Percentiles rank a stretch among this genome's conserved stretches.
Evolutionary conservation across 257 asterid species (phyloP).

Genomic region (Solanum arcanum): DNA sequence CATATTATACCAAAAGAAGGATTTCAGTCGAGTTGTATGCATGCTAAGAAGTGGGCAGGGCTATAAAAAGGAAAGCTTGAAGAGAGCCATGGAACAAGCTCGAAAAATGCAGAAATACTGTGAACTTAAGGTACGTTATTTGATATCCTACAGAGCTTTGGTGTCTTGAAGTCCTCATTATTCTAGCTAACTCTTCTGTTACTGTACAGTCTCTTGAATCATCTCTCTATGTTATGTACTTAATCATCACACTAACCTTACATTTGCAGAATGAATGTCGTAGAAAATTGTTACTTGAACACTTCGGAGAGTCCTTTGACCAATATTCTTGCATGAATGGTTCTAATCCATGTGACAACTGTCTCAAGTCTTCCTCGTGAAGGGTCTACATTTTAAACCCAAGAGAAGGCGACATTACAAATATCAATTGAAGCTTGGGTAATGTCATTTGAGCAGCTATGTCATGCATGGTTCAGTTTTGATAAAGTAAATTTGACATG

Average conservation of each 20-base stretch:
- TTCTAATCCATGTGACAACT: slow-evolving; percentile 86
- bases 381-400: background rate
- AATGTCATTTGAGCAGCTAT: background rate
- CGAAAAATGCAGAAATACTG: slow-evolving; percentile 84
- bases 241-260: background rate
- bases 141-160: background rate
- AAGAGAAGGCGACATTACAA: background rate
- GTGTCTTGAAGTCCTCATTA: background rate
- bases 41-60: slow-evolving; percentile 82
- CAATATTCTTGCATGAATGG: slow-evolving; percentile 54
- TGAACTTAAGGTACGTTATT: slow-evolving; percentile 58
- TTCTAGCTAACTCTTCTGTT: background rate
- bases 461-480: background rate
- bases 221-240: background rate
- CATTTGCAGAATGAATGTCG: slow-evolving; percentile 73
- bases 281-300: slow-evolving; percentile 59
- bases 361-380: slow-evolving; percentile 52
- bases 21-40: slow-evolving; percentile 87
- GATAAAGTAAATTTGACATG: background rate
- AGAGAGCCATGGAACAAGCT: slow-evolving; percentile 84
- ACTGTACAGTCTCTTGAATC: background rate
- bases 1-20: slow-evolving; percentile 80
- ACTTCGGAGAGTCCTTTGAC: slow-evolving; percentile 77
- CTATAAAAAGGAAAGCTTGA: slow-evolving; percentile 56
- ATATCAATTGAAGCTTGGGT: background rate